Base-by-base conservation (phyloP, 192 early-diverging fungal species). In the Entophlyctis helioformis region DNA sequence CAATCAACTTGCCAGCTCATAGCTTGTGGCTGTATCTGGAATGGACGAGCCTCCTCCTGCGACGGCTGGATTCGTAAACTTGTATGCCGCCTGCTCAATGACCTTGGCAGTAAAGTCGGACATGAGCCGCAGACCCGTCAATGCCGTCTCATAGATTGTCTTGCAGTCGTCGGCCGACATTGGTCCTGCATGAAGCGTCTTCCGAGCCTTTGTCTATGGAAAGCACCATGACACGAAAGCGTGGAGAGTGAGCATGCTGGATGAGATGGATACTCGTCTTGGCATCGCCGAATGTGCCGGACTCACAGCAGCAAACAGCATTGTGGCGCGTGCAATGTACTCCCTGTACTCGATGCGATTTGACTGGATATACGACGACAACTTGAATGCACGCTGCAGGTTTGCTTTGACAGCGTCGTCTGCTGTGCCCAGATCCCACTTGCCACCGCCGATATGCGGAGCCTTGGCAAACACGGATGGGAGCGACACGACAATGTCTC, bases 71-170 rank as follows among this genome's bases (percentile, higher is more conserved):
- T 69, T 66, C 16, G 48, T 37, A 47, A 50, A 67, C 37, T 75
- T 75, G 57, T 57, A 74, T 11, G 71, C 63, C 32, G 62, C 59
- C 50, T 71, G 68, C 54, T 71, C 68, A 29, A 59, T 12, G 13
- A 71, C 59, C 16, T 50, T 46, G 9, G 49, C 66, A 23, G 55
- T 48, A 13, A 53, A 36, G 8, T 21, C 35, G 16, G 48, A 42
- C 5, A 71, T 50, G 1, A 55, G 48, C 16, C 37, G 51, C 10
- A 71, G 16, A 6, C 54, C 62, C 34, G 41, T 32, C 24, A 46
- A 23, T 10, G 53, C 39, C 1, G 50, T 49, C n/a, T 54, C 42
- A 42, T 71, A 71, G 10, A 64, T 46, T 31, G 11, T 8, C 22
- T 28, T 20, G 20, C 13, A 31, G 25, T 53, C 51, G n/a, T 43